Conservation (phyloP, 805 yeast species). For the Nakazawaea wickerhamii region DNA sequence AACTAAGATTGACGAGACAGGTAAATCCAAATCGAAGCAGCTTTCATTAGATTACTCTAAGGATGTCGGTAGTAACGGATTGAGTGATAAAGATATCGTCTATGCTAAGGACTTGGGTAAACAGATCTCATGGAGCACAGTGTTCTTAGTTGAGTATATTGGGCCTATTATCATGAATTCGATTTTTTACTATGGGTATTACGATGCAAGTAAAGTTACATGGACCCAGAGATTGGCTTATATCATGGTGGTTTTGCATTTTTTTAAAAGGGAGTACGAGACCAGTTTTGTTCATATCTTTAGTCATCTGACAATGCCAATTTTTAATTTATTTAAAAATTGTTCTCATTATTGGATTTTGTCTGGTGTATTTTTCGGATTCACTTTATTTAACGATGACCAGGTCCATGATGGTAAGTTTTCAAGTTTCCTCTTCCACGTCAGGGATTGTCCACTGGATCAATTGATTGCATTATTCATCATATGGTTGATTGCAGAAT, state of each 20-base stretch:
- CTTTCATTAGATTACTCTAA: conserved; percentile 40
- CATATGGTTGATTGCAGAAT: conserved; percentile 56
- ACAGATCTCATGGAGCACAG: conserved; percentile 88
- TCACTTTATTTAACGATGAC: conserved; percentile 25
- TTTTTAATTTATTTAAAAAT: conserved; percentile 81
- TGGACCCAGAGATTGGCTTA: conserved; percentile 50
- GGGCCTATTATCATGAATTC: conserved; percentile 87
- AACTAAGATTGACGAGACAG: conserved; percentile 31
- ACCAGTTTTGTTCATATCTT: conserved; percentile 81
- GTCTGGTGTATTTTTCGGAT: conserved; percentile 53
- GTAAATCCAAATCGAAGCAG: conserved; percentile 28
- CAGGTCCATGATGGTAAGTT: conserved; percentile 6
- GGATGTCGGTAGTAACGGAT: conserved; percentile 41
- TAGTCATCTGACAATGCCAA: conserved; percentile 89
- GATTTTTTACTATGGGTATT: conserved; percentile 46
- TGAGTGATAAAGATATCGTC: conserved; percentile 34
- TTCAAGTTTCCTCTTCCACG: conserved; percentile 35
- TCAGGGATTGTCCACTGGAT: conserved; percentile 32
- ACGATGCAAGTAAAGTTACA: conserved; percentile 35
- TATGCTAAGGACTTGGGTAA: conserved; percentile 87
- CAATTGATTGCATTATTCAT: conserved; percentile 30
- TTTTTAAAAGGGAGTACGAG: conserved; percentile 83
- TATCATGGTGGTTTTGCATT: conserved; percentile 63
- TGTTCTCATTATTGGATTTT: conserved; percentile 90
- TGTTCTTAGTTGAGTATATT: conserved; percentile 79